These are phyloP conservation scores for Candida gorgasii DNA, from an alignment of 805 yeast species.

Conservation along the genomic window DNA sequence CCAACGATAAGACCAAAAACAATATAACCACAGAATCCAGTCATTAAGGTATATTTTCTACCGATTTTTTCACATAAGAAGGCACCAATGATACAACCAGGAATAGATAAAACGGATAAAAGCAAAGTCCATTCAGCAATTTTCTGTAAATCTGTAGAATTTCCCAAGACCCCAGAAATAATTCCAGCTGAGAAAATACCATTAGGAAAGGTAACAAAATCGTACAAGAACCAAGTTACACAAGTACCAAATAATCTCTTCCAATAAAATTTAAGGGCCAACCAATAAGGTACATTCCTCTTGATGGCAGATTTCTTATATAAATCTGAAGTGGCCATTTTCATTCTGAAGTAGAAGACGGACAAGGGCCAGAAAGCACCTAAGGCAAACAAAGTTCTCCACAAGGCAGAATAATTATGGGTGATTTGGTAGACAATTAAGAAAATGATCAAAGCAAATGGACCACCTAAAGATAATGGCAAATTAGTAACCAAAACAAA, in stretches of 20 bases:
- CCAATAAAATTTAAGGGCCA: slow-evolving; percentile 70
- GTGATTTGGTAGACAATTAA: slow-evolving; percentile 66
- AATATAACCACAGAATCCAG: slow-evolving; percentile 71
- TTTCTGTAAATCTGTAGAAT: slow-evolving; percentile 45
- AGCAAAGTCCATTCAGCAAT: slow-evolving; percentile 75
- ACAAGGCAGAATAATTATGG: slow-evolving; percentile 49
- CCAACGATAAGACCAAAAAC: slow-evolving; percentile 74
- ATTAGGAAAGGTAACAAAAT: slow-evolving; percentile 79
- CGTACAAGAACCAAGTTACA: slow-evolving; percentile 78
- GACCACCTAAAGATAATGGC: slow-evolving; percentile 76
- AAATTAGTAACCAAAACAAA: slow-evolving; percentile 69
- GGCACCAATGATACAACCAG: slow-evolving; percentile 76
- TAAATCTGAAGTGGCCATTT: slow-evolving; percentile 65
- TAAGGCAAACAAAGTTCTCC: slow-evolving; percentile 70
- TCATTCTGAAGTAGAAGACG: slow-evolving; percentile 70
- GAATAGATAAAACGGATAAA: slow-evolving; percentile 63
- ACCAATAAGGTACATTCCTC: slow-evolving; percentile 50
- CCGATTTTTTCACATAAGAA: slow-evolving; percentile 63
- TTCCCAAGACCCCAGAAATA: slow-evolving; percentile 49
- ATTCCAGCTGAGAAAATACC: slow-evolving; percentile 66
- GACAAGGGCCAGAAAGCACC: slow-evolving; percentile 70
- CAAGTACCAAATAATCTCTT: slow-evolving; percentile 65
- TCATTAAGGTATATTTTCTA: slow-evolving; percentile 67
- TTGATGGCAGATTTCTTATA: slow-evolving; percentile 66
- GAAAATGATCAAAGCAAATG: slow-evolving; percentile 68